Conservation (phyloP, 192 early-diverging fungal genomes). For the Obelidium mucronatum region DNA sequence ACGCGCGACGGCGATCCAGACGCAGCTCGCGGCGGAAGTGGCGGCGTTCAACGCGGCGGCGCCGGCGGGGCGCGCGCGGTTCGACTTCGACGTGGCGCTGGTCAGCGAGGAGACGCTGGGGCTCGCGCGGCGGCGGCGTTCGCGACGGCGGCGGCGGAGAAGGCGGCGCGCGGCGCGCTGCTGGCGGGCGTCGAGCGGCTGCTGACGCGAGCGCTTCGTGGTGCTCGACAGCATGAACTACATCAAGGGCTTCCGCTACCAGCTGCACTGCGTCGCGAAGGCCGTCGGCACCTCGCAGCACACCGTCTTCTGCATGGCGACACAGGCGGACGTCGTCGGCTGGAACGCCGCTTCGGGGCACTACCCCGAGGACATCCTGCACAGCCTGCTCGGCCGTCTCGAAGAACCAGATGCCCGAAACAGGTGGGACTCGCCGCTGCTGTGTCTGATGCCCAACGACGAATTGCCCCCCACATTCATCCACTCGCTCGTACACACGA, state of each 20-base stretch:
- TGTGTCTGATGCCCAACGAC: conserved; percentile 83
- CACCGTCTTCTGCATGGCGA: conserved; percentile 37
- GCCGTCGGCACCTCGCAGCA: conserved; percentile 28
- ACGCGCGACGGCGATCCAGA: conserved; percentile 75
- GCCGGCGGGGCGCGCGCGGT: not conserved
- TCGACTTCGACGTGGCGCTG: conserved; percentile 57
- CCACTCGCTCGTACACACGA: conserved; percentile 22
- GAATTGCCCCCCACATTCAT: conserved; percentile 45
- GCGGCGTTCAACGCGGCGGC: conserved; percentile 13
- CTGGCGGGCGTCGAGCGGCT: conserved; percentile 90
- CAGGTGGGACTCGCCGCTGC: conserved; percentile 97
- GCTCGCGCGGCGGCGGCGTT: conserved; percentile 69
- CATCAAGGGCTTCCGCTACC: conserved; percentile 99
- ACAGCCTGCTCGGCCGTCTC: conserved; percentile 83
- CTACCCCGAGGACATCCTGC: conserved; percentile 62
- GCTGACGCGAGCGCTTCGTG: conserved; percentile 80
- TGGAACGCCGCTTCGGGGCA: conserved; percentile 30
- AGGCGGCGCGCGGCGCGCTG: conserved; percentile 83
- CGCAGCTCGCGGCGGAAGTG: conserved; percentile 56
- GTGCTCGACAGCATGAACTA: conserved; percentile 96
- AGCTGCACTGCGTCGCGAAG: conserved; percentile 89
- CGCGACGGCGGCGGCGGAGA: conserved; percentile 74
- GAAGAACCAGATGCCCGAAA: conserved; percentile 93
- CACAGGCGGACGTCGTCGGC: conserved; percentile 35
- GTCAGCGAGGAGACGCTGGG: conserved; percentile 82